Base-by-base conservation (phyloP, 2,329 filamentous ascomycete genomes). In the Metarhizium sp. region DNA sequence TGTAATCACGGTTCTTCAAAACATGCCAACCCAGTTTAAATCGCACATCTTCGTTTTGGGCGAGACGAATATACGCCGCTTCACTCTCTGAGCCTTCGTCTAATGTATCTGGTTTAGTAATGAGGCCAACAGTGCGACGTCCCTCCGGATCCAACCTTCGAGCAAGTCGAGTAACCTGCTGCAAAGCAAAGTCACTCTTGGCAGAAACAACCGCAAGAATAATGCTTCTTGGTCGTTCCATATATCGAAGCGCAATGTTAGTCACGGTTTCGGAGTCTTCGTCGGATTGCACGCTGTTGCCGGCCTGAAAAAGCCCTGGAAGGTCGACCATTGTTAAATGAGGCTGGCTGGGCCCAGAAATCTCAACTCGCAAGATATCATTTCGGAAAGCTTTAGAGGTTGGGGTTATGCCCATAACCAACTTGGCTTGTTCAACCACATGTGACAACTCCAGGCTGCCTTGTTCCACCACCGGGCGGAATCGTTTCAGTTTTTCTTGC, bases 301-400 rank as follows among this genome's bases (percentile, higher is more conserved):
- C 69, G 0, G 73, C 69, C 18, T 77, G 71, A 52, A 82, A 78
- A 10, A 84, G 67, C 1, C 81, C 80, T 0, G 81, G 81, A 3
- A 84, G 69, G 62, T 85, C 80, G 2, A 85, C 79, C 40, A 84
- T 72, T 0, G 81, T 84, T 30, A 85, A 69, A 29, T 81, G 75
- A 5, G 74, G 75, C n/a, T 71, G 71, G 2, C 71, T 63, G 0
- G 78, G 75, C 0, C 78, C 75, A 3, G 66, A 67, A 5, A 80
- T 68, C 60, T 79, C 75, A 34, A 81, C 66, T 1, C 71, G 70
- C 2, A 81, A 70, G 1, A 76, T 65, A 57, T 80, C 74, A 13
- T 68, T 69, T 14, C 68, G 70, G 59, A 80, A 80, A 1, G 64
- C 68, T n/a, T 67, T 69, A 1, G 55, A 60, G 11, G 57, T 57